Evolutionary conservation across 1,284 basidiomycete genomes (phyloP).

Genomic region (Ceratobasidium sp.): DNA sequence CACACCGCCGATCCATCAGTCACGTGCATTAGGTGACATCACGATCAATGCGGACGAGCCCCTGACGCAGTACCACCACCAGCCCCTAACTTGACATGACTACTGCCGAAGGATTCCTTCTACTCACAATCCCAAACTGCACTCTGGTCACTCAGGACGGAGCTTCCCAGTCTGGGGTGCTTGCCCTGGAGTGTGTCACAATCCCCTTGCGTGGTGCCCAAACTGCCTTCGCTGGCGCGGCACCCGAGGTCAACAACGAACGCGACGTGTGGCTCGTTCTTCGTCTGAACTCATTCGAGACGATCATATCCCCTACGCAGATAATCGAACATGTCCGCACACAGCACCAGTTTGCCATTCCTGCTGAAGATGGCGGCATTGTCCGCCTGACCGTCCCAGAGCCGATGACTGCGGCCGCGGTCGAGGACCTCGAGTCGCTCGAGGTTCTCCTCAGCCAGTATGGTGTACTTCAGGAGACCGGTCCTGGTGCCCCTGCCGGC

Average conservation of each 20-base stretch:
- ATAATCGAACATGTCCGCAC: constrained; percentile 54
- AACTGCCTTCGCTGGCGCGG: constrained; percentile 12
- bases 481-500: constrained; percentile 44
- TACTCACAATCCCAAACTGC: constrained; percentile 66
- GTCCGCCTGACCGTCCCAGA: constrained; percentile 61
- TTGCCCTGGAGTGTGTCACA: constrained; percentile 70
- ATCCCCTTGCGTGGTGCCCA: constrained; percentile 57
- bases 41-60: constrained; percentile 4
- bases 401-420: constrained; percentile 57
- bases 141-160: constrained; percentile 56
- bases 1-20: constrained; percentile 10
- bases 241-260: constrained; percentile 14
- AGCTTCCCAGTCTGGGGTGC: constrained; percentile 59
- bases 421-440: constrained; percentile 75
- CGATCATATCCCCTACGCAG: constrained; percentile 49
- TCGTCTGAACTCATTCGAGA: constrained; percentile 60
- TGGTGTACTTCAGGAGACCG: constrained; percentile 56
- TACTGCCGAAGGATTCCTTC: constrained; percentile 64
- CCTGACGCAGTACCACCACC: constrained; percentile 25
- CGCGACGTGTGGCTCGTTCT: constrained; percentile 68
- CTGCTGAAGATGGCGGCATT: constrained; percentile 53
- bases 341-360: constrained; percentile 52
- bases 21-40: constrained; percentile 31
- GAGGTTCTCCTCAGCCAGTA: constrained; percentile 79
- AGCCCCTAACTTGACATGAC: constrained; percentile 11